These are phyloP conservation scores for Thalassiosira hispida DNA, from an alignment of 352 stramenopile genomes.

Conservation along the genomic window DNA sequence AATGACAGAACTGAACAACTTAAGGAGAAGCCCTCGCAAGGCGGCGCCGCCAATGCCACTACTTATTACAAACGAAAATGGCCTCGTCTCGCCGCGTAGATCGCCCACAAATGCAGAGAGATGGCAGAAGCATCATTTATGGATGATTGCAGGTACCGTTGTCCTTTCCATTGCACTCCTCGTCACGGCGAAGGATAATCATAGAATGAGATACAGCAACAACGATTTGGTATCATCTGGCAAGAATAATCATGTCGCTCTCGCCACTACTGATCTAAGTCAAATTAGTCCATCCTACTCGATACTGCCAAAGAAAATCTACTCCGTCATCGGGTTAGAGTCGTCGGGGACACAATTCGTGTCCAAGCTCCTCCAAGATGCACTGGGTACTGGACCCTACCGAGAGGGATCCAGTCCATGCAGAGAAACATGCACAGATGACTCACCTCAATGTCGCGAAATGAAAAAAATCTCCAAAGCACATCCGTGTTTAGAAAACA, in stretches of 20 bases:
- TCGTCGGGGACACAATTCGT: slow-evolving; percentile 42
- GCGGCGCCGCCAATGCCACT: neutral
- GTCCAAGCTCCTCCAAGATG: slow-evolving; percentile 23
- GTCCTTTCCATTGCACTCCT: slow-evolving; percentile 4
- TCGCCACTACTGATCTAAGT: neutral
- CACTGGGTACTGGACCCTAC: slow-evolving; percentile 7
- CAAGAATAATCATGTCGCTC: neutral
- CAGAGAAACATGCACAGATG: slow-evolving; percentile 4
- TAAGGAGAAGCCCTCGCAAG: too few species aligned
- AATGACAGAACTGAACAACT: too few species aligned
- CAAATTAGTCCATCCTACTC: slow-evolving; percentile 8
- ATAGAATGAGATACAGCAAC: neutral
- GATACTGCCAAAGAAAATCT: slow-evolving; percentile 39
- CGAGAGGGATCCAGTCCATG: slow-evolving; percentile 25
- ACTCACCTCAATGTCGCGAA: neutral
- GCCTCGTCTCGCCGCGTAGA: neutral
- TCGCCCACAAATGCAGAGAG: neutral
- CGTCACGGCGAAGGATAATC: neutral
- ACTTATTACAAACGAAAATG: neutral
- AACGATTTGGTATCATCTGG: neutral
- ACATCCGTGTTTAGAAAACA: slow-evolving; percentile 17
- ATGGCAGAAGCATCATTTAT: neutral
- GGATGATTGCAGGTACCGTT: neutral
- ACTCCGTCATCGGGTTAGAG: slow-evolving; percentile 46
- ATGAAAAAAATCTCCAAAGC: slow-evolving; percentile 3